Conservation (phyloP, 495 filamentous ascomycete species). For the Xylaria bambusicola region DNA sequence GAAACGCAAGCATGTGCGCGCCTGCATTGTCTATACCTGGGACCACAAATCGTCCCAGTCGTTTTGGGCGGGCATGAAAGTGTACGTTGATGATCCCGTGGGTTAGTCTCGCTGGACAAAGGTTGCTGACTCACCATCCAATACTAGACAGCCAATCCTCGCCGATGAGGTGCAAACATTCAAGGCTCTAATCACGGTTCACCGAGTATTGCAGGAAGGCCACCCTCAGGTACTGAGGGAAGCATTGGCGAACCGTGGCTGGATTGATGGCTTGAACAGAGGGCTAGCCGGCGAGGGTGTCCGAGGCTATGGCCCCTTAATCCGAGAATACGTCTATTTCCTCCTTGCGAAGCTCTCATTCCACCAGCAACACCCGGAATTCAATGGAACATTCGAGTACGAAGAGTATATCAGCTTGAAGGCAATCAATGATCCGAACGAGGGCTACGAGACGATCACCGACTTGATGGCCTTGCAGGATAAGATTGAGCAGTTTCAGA, state of each 20-base stretch:
- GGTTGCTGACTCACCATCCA: slow-evolving; percentile 22
- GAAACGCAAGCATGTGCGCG: slow-evolving; percentile 98
- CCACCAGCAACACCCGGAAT: slow-evolving; percentile 94
- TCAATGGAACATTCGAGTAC: slow-evolving; percentile 98
- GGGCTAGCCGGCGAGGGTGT: slow-evolving; percentile 83
- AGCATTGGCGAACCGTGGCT: slow-evolving; percentile 82
- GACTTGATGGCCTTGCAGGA: slow-evolving; percentile 97
- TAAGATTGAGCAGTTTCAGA: slow-evolving; percentile 97
- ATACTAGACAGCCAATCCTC: slow-evolving; percentile 80
- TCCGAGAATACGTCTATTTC: slow-evolving; percentile 94
- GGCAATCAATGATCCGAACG: slow-evolving; percentile 97
- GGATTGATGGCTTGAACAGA: slow-evolving; percentile 90
- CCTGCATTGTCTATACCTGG: slow-evolving; percentile 98
- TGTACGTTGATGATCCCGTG: slow-evolving; percentile 56
- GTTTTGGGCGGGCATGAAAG: slow-evolving; percentile 99
- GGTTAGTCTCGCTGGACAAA: neutral
- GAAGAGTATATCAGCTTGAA: slow-evolving; percentile 99
- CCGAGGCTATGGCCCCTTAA: slow-evolving; percentile 87
- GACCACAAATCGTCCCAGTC: slow-evolving; percentile 95
- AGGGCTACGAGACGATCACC: slow-evolving; percentile 96
- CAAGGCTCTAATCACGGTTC: slow-evolving; percentile 88
- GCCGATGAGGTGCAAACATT: slow-evolving; percentile 95
- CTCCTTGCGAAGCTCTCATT: slow-evolving; percentile 90
- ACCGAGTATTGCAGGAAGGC: slow-evolving; percentile 96
- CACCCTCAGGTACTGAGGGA: slow-evolving; percentile 86